Conservation (phyloP, 345 rosid genomes). For the Euclidium syriacum region DNA sequence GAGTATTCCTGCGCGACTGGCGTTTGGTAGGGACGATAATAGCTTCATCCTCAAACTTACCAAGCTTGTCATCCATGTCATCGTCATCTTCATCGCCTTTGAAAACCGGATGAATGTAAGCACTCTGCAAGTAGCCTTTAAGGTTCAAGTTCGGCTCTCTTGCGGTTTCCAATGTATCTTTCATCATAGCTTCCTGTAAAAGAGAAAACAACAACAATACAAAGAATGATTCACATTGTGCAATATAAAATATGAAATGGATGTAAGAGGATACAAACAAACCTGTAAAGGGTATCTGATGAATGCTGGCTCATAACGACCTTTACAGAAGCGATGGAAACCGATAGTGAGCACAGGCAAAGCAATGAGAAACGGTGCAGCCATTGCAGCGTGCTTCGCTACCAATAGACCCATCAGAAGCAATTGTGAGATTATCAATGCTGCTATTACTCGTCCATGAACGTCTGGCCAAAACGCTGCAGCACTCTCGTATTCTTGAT, state of each 20-base stretch:
- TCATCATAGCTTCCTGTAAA: conserved; percentile 94
- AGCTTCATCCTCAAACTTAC: conserved; percentile 42
- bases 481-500: conserved; percentile 87
- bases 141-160: conserved; percentile 73
- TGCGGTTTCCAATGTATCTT: conserved; percentile 77
- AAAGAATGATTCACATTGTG: neutral
- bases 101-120: conserved; percentile 80
- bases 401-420: conserved; percentile 74
- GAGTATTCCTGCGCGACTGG: conserved; percentile 51
- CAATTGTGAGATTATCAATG: conserved; percentile 75
- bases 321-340: conserved; percentile 69
- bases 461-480: conserved; percentile 99
- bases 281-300: conserved; percentile 77
- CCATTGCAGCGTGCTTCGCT: conserved; percentile 54
- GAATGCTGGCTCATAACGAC: conserved; percentile 82
- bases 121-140: conserved; percentile 63
- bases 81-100: conserved; percentile 44
- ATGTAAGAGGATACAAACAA: conserved; percentile 6
- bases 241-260: neutral
- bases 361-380: conserved; percentile 79
- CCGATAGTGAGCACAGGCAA: conserved; percentile 78
- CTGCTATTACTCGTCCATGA: conserved; percentile 63
- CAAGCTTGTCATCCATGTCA: conserved; percentile 23
- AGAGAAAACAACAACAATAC: neutral
- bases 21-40: conserved; percentile 72